Base-by-base conservation (phyloP, 2,329 filamentous ascomycete species). In the Aureobasidium zeae region DNA sequence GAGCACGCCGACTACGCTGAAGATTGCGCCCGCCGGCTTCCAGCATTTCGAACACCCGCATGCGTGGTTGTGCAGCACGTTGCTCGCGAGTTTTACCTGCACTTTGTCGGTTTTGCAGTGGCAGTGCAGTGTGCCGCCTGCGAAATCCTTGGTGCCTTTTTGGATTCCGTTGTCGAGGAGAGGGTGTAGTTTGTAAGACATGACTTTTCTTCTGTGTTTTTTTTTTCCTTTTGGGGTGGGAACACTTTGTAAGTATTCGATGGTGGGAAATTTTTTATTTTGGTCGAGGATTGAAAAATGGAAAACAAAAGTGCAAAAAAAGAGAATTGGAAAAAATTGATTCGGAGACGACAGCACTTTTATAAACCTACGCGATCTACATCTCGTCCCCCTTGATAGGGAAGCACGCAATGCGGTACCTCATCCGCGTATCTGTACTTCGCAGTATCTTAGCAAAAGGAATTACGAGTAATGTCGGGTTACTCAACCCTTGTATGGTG, bases 1-100 rank as follows among this genome's bases (percentile, higher is more conserved):
- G 2, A 82, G 62, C 42, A 83, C 79, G 46, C 64, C 78, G 35
- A 83, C 69, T 52, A 83, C 55, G 48, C 74, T 74, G 68, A 83
- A 83, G 48, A 83, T 70, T 0, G 77, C 69, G 21, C 75, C 75
- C 2, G 61, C 46, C 4, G 79, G 79, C 61, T 82, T 83, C 77
- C 77, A 83, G 71, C 79, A 83, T 60, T 82, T 79, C 44, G 77
- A 81, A 64, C 79, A 83, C 49, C 79, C 79, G 62, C 79, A 83
- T 44, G 76, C 77, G 63, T 83, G 79, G 67, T 83, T 82, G 67
- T 82, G 77, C 2, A 69, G 64, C 45, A 83, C 73, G 53, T 81
- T 75, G 56, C 71, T 65, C 46, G 53, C 59, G 28, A 83, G 67
- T 0, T 68, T 70, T 16, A 83, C 68, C 54, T 76, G 71, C 47